A percentile compares a stretch with the other conserved stretches of the same genome.
Conservation (phyloP, 352 stramenopile species). For the Blastocystis sp. region DNA sequence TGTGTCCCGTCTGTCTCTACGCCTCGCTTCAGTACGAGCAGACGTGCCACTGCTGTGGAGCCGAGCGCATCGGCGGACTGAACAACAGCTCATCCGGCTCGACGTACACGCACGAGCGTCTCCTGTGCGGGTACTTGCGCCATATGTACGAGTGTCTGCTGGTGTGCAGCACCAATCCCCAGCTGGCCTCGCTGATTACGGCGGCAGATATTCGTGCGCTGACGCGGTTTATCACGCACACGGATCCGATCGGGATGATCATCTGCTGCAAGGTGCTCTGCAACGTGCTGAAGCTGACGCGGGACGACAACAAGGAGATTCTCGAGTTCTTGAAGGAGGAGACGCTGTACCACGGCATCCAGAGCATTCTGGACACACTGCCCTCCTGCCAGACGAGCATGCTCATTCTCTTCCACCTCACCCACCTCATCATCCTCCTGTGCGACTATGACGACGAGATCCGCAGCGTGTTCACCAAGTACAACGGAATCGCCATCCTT, state of each 20-base stretch:
- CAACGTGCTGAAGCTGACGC: neutral
- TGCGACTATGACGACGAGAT: neutral
- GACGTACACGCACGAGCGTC: neutral
- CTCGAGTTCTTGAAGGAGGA: neutral
- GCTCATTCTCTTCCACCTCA: neutral
- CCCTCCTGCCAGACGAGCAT: neutral
- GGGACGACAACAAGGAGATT: neutral
- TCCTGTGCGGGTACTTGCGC: neutral
- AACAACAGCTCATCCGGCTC: neutral
- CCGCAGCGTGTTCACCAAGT: neutral
- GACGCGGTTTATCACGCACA: neutral
- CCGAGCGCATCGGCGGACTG: neutral
- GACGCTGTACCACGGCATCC: neutral
- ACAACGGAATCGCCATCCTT: constrained; percentile 46
- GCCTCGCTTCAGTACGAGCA: neutral
- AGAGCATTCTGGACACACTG: neutral
- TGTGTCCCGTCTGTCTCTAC: constrained; percentile 28
- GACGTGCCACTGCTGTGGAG: neutral
- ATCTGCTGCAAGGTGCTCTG: constrained; percentile 35
- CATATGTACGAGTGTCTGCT: constrained; percentile 9
- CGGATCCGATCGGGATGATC: neutral
- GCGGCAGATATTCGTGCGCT: neutral
- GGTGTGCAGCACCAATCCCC: neutral
- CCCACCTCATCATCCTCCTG: neutral
- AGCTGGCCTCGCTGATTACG: neutral